Evolutionary conservation across 169 alveolate genomes (phyloP).

Genomic region (Plasmodium chabaudi): DNA sequence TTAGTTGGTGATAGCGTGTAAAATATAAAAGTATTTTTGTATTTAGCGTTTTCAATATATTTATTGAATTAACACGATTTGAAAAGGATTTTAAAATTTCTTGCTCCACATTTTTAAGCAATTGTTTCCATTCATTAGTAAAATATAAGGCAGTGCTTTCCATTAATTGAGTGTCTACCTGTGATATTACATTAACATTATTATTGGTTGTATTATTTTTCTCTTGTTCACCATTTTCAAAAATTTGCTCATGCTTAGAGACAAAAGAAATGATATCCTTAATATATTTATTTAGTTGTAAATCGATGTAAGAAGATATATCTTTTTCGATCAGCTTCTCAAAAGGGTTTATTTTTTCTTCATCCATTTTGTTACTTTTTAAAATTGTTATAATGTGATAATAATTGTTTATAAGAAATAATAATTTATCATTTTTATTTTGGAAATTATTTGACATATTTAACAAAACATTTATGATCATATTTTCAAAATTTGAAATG

Average conservation of each 20-base stretch:
- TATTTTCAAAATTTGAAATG: conserved; percentile 25
- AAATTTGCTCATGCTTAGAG: conserved; percentile 34
- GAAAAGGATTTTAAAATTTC: conserved; percentile 44
- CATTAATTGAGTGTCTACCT: conserved; percentile 69
- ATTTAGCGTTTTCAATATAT: conserved; percentile 36
- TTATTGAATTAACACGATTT: conserved; percentile 33
- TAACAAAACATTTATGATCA: conserved; percentile 2
- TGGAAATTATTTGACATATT: background rate
- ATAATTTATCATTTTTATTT: conserved; percentile 18
- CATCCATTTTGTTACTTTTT: conserved; percentile 13
- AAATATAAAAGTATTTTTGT: conserved; percentile 57
- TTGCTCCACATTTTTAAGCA: conserved; percentile 26
- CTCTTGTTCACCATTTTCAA: conserved; percentile 8
- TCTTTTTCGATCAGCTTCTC: conserved; percentile 33
- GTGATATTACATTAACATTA: conserved; percentile 59
- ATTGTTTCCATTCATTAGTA: conserved; percentile 37
- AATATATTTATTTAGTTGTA: conserved; percentile 25
- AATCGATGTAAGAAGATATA: conserved; percentile 20
- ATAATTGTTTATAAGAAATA: conserved; percentile 52
- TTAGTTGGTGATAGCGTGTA: conserved; percentile 42
- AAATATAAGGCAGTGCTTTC: conserved; percentile 47
- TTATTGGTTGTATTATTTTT: background rate
- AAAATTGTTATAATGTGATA: conserved; percentile 28
- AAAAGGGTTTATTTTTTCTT: conserved; percentile 27
- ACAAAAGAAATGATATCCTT: conserved; percentile 55